These are phyloP conservation scores for Candida qinlingensis DNA, from an alignment of 805 yeast species.

Conservation along the genomic window DNA sequence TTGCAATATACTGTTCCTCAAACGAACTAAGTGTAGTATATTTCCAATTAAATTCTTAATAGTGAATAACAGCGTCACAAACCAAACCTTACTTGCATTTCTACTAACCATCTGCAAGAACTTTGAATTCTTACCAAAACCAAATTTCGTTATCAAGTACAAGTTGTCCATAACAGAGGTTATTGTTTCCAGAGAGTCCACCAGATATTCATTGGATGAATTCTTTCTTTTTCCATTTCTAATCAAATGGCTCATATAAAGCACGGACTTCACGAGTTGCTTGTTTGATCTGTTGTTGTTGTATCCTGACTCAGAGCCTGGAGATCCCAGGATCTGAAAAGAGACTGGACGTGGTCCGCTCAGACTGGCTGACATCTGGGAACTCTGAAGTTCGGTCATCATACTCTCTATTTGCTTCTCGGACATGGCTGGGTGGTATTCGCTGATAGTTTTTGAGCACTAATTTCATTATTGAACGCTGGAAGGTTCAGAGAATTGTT, in stretches of 20 bases:
- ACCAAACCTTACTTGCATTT: conserved; percentile 17
- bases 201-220: conserved; percentile 5
- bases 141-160: conserved; percentile 12
- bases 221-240: conserved; percentile 5
- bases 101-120: conserved; percentile 1
- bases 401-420: conserved; percentile 6
- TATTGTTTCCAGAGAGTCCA: conserved; percentile 12
- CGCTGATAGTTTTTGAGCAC: background rate
- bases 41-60: conserved; percentile 8
- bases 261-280: conserved; percentile 11
- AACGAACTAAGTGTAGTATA: conserved; percentile 3
- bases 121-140: conserved; percentile 12
- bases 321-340: conserved; percentile 2
- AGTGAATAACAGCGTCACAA: conserved; percentile 13
- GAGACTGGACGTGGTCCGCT: conserved; percentile 1
- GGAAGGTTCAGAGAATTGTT: too few relatives aligned
- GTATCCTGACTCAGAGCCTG: background rate
- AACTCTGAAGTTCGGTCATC: conserved; percentile 4
- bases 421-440: conserved; percentile 3
- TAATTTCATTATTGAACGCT: too few relatives aligned
- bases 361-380: background rate
- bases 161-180: conserved; percentile 18
- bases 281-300: conserved; percentile 6
- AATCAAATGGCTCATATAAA: conserved; percentile 12
- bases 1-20: conserved; percentile 2